Evolutionary conservation across 2,329 filamentous ascomycete genomes (phyloP).

Genomic region (Trichoderma sp.): DNA sequence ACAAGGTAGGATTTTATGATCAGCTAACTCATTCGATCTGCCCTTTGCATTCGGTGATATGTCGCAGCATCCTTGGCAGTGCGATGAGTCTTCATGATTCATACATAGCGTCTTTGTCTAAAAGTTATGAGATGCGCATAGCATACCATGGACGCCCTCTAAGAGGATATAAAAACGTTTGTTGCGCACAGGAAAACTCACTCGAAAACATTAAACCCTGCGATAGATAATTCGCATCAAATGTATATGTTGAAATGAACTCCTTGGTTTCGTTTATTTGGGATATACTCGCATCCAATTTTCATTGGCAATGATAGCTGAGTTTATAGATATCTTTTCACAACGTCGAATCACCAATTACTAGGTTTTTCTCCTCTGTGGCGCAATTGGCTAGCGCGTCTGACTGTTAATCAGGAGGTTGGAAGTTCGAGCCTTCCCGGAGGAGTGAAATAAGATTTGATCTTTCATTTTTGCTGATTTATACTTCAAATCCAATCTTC

Average conservation of each 20-base stretch:
- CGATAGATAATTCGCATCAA: not conserved
- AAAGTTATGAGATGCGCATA: not conserved
- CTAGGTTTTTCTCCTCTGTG: too few species aligned
- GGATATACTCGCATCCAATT: not conserved
- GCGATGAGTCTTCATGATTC: not conserved
- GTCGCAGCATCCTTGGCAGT: not conserved
- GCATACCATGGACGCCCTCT: not conserved
- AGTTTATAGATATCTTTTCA: not conserved
- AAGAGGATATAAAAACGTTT: not conserved
- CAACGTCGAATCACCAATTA: not conserved
- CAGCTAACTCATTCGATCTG: not conserved
- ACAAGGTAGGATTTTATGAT: not conserved
- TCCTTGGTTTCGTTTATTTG: not conserved
- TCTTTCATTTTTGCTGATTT: not conserved
- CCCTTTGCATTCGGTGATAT: not conserved
- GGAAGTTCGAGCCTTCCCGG: constrained; percentile 32
- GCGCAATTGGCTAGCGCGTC: constrained; percentile 62
- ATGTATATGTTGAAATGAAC: not conserved
- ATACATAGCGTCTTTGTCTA: not conserved
- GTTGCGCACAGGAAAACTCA: not conserved
- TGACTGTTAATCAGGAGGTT: constrained; percentile 54
- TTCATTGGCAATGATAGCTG: rapidly evolving
- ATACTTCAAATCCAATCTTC: not conserved
- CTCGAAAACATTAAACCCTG: not conserved
- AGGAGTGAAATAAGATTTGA: constrained; percentile 9